Percentiles rank a stretch among this genome's conserved stretches.
Conservation (phyloP, 2,329 filamentous ascomycete species). For the Fusarium lateritium region DNA sequence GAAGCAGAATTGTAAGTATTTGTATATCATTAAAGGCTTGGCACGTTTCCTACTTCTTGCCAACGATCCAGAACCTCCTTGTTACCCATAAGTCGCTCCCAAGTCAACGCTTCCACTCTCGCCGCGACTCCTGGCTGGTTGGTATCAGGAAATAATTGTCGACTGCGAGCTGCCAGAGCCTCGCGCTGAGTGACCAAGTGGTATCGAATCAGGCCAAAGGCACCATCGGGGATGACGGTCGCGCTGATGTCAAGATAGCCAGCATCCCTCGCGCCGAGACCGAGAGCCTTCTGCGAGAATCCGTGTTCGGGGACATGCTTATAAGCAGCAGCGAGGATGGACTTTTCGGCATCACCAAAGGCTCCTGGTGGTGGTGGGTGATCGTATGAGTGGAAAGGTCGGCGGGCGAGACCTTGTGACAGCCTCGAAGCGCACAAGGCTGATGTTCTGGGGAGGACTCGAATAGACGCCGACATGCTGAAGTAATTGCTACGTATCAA, state of each 20-base stretch:
- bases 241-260: constrained; percentile 90
- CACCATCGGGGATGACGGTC: constrained; percentile 83
- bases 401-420: constrained; percentile 29
- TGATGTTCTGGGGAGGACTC: constrained; percentile 34
- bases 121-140: constrained; percentile 65
- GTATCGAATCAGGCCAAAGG: constrained; percentile 86
- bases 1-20: constrained; percentile 25
- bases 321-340: constrained; percentile 87
- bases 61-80: constrained; percentile 79
- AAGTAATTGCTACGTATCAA: not conserved
- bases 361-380: constrained; percentile 70
- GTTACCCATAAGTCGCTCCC: constrained; percentile 85
- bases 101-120: constrained; percentile 79
- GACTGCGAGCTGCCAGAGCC: constrained; percentile 64
- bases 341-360: constrained; percentile 78
- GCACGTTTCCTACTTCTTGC: constrained; percentile 79
- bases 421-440: constrained; percentile 34
- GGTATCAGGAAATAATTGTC: constrained; percentile 57
- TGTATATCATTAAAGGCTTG: not conserved
- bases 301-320: constrained; percentile 84
- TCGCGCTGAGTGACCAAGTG: constrained; percentile 79
- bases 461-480: constrained; percentile 36
- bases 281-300: constrained; percentile 82
- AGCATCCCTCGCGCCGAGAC: constrained; percentile 83
- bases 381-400: constrained; percentile 80